Base-by-base conservation (phyloP, 768 basidiomycete species). In the Tulasnella sp. region DNA sequence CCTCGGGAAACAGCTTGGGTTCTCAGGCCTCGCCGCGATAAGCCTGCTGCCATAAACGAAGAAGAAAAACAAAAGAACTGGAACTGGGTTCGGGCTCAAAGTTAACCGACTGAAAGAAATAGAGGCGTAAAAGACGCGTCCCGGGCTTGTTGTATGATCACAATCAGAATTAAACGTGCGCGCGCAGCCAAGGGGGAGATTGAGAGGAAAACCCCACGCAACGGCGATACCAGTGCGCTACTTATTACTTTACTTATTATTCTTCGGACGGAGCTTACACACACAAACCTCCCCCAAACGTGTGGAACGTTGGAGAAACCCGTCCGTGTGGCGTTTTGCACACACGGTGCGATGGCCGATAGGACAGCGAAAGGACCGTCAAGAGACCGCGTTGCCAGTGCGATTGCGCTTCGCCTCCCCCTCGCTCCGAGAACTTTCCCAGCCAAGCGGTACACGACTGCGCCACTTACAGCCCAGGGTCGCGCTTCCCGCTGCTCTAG, bases 101-200 rank as follows among this genome's bases (percentile, higher is more conserved):
- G 55, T n/a, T 67, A 67, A 67, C 29, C 61, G 61, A 67, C n/a
- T 67, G 29, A 35, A 51, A 20, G 10, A n/a, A 16, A 48, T 23
- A 23, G 20, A 7, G 51, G 51, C 51, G 51, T 51, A n/a, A 51
- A 51, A 51, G 44, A 44, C 44, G 29, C 55, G 55, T 26, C 55
- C 7, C 5, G 5, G 57, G 23, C 26, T 15, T 26, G 0, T 26
- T 32, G 61, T 67, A 67, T 35, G n/a, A 67, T 67, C 61, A 67
- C 61, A 67, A 67, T 67, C 61, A 67, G 61, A 67, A 67, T 67
- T 67, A 67, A 67, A 67, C 61, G 61, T 67, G 44, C n/a, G 61
- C 57, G 29, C 61, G 61, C 61, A 67, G 61, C 61, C 61, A 35
- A 67, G 61, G 29, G 61, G 61, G 61, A 32, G 61, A 67, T 67